Percentiles rank a stretch among this genome's conserved stretches.
Conservation (phyloP, 2,329 filamentous ascomycete genomes). For the Exophiala mesophila region DNA sequence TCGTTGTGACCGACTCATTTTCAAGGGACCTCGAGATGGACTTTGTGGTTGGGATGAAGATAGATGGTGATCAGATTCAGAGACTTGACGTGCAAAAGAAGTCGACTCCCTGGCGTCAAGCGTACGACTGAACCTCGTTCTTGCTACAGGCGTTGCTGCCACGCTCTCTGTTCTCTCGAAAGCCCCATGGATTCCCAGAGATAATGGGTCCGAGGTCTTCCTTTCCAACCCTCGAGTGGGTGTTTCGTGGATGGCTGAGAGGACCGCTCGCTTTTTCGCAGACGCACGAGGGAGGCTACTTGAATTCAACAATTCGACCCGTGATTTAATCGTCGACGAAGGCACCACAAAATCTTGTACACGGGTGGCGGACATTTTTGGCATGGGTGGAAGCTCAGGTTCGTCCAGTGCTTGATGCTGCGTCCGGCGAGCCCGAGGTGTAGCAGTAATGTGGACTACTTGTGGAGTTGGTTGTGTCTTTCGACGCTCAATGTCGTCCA, state of each 20-base stretch:
- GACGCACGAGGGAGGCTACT: constrained; percentile 14
- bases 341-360: constrained; percentile 19
- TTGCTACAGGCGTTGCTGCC: no score
- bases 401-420: constrained; percentile 26
- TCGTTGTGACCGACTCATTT: constrained; percentile 20
- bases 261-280: constrained; percentile 22
- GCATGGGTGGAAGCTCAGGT: constrained; percentile 18
- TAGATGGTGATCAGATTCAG: constrained; percentile 30
- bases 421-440: constrained; percentile 38
- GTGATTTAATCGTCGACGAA: constrained; percentile 30
- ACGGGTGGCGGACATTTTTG: constrained; percentile 5
- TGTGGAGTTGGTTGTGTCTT: constrained; percentile 36
- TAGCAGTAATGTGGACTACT: constrained; percentile 47
- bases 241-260: constrained; percentile 35
- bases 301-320: constrained; percentile 16
- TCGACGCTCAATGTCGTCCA: constrained; percentile 39
- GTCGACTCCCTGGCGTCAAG: no score
- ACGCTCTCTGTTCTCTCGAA: no score
- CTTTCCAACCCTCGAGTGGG: constrained; percentile 35
- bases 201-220: constrained; percentile 20
- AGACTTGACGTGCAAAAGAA: no score
- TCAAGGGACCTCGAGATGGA: constrained; percentile 9
- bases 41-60: constrained; percentile 23
- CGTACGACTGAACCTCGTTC: no score
- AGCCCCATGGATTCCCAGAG: no score